Base-by-base conservation (phyloP, 2,329 filamentous ascomycete species). In the Trichoderma gracile region DNA sequence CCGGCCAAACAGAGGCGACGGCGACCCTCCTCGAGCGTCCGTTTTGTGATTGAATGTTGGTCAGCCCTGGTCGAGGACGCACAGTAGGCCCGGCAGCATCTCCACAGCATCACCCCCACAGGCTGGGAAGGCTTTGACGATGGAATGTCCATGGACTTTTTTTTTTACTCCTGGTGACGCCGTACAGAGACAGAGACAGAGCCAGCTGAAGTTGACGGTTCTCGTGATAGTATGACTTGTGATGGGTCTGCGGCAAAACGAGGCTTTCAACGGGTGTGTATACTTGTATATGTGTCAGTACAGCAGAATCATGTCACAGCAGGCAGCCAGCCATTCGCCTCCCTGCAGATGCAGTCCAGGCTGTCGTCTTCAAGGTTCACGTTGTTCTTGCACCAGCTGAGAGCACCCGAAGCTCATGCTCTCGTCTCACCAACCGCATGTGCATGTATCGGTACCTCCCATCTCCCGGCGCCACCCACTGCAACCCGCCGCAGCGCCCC, bases 1-100 rank as follows among this genome's bases (percentile, higher is more conserved):
- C 59, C 54, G 50, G 59, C 59, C 59, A 63, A 38, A 40, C n/a
- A 46, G 50, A 46, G 50, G 38, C 33, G 59, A 27, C 25, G 42
- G 59, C 19, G 50, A 54, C 59, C 59, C 59, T 63, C 59, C 49
- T 63, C 45, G 55, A 46, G 25, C 38, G 52, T 49, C 56, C 56
- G 27, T 33, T 38, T 45, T 38, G 42, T 43, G 33, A 38, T 38
- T 38, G 14, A 45, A 33, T 23, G 56, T 59, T 59, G 56, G 56
- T 59, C 56, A 59, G 56, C 56, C 56, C 56, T 49, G 56, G 56
- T 25, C 9, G 33, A 14, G 33, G 33, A 38, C 33, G 33, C 33
- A 38, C 33, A 59, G 47, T 49, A 47, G 56, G 30, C 56, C 56
- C 57, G 57, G 57, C 47, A 33, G 12, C 57, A 61, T 52, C 58